Base-by-base conservation (phyloP, 352 stramenopile species). In the Pseudoperonospora humuli region DNA sequence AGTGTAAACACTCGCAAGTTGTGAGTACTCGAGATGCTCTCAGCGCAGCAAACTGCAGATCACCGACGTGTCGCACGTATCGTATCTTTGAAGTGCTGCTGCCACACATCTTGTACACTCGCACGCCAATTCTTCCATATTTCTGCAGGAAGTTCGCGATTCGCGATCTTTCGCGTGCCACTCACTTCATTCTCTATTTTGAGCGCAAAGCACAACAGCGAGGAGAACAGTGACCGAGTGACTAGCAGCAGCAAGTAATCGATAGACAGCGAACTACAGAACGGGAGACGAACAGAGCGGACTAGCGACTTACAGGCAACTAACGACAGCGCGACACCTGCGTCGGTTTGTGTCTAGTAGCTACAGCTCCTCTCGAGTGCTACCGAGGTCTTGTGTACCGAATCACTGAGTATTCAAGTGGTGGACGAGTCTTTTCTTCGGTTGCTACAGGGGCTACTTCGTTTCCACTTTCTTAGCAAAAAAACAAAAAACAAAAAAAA, bases 121-220 rank as follows among this genome's bases (percentile, higher is more conserved):
- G 15, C 4, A 5, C 18, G 24, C 4, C 28, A 38, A 47, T 39
- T 39, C 28, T 47, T 47, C 40, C 40, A 39, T 47, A 39, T 47
- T 38, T 47, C 40, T 47, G 40, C 40, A 32, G 40, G 40, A 39
- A 35, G 37, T 19, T 25, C 31, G n/a, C n/a, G n/a, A n/a, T n/a
- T n/a, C n/a, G 38, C 47, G 39, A 55, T 55, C 39, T 55, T 50
- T 39, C 20, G 23, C n/a, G n/a, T n/a, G 34, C 35, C 44, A 43
- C 24, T 28, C 24, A 39, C 1, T 15, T 32, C 49, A 57, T 51
- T 57, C 49, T 57, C 52, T 31, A 42, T n/a, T 46, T 57, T 52
- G 40, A 39, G 41, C 29, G 21, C 28, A 53, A 32, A 39, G 50
- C 50, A 35, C 41, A 27, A 52, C 27, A 36, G 34, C 35, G 50